Base-by-base conservation (phyloP, 306 rosid species). In the Glycine latifolia region DNA sequence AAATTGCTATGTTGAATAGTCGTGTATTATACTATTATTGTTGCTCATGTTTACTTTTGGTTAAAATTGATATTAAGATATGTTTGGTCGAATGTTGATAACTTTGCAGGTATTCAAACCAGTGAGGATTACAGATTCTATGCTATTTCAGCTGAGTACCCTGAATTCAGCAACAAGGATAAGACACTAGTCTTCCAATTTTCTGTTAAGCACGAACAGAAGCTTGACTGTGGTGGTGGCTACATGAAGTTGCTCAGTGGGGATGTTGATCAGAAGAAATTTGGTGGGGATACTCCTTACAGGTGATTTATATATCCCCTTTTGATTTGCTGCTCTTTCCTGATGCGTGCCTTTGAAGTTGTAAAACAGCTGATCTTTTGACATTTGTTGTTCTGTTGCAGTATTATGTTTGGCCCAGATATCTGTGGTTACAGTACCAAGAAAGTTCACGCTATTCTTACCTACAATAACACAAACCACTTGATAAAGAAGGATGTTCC, bases 141-240 rank as follows among this genome's bases (percentile, higher is more conserved):
- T 31, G 99, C 99, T 78, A 91, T 96, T 79, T 96, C 99, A 15
- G 99, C 99, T 65, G 95, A 93, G 85, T 96, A 63, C 88, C 98
- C 99, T 69, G 97, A 91, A 91, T 93, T 92, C 88, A 92, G 95
- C 90, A 96, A 96, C 73, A 96, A 96, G 89, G 99, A 90, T 35
- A 91, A 91, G 16, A 88, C 91, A 7, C 86, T 96, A 71, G 98
- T 96, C 33, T 96, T 96, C 83, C 99, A 96, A 77, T 96, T 96
- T 81, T 87, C 94, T 47, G 99, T 96, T 75, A 96, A 96, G 90
- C 98, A 96, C 67, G 99, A 96, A 62, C 99, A 96, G 87, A 96
- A 96, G 87, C 98, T 96, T 87, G 99, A 96, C 87, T 96, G 99
- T 73, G 99, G 99, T 86, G 99, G 98, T 85, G 99, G 99, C 73